Base-by-base conservation (phyloP, 73 alveolate genomes). In the Stentor coeruleus region DNA sequence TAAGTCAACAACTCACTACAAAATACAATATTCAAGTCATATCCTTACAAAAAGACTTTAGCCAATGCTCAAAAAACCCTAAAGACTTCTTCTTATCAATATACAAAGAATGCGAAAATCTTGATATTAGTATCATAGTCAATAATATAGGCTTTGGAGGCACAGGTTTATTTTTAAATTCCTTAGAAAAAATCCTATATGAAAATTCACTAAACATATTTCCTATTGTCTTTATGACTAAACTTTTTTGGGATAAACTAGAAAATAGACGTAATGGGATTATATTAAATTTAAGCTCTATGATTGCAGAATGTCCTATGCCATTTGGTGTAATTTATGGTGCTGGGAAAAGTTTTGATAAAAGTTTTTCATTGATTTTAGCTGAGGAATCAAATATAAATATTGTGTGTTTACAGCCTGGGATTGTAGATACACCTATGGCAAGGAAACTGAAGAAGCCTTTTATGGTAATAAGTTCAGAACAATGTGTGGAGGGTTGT, bases 71-170 rank as follows among this genome's bases (percentile, higher is more conserved):
- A 0, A 66, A 66, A 66, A 40, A 66, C 37, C 79, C 79, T 28
- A 20, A 33, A 15, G 14, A 0, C 14, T 66, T 66, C 2, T 66
- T 87, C 4, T 83, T 39, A 3, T 74, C 74, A 26, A 80, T 85
- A 6, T 30, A 40, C n/a, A 33, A 15, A 3, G 35, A 36, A 2
- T 33, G 66, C 40, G 87, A 26, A 2, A 38, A 76, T 33, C 15
- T 74, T 26, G 85, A 85, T n/a, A 49, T 82, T 39, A 40, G 87
- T 41, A 73, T 86, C 28, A 77, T 86, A 3, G 86, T 82, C 2
- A 86, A 86, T 72, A 86, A 86, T 38, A 85, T 82, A 15, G 92
- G 92, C 3, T 20, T 40, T 26, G 79, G 42, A 20, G 49, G n/a
- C 37, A 66, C n/a, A 2, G 39, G 11, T 11, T 33, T 33, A 28